Evolutionary conservation across 345 rosid species (phyloP).

Genomic region (Trapa incisa): DNA sequence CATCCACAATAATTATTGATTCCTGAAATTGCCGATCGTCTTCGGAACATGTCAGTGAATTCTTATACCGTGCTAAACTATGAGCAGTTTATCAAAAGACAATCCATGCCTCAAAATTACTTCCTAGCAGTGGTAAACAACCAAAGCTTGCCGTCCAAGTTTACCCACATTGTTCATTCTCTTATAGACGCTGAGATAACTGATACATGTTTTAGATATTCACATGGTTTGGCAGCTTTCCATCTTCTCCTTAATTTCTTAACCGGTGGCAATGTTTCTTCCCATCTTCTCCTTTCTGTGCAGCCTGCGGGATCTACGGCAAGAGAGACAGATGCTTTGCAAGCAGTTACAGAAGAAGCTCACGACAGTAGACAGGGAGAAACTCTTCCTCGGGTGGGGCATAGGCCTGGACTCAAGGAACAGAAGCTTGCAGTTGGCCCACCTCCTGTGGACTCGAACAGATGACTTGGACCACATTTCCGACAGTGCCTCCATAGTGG

Average conservation of each 20-base stretch:
- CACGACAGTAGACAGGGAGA: conserved; percentile 23
- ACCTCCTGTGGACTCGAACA: conserved; percentile 25
- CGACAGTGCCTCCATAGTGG: conserved; percentile 26
- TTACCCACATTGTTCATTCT: too few species aligned
- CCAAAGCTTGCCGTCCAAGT: too few species aligned
- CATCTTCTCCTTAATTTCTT: background rate
- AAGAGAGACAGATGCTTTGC: conserved; percentile 37
- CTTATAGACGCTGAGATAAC: background rate
- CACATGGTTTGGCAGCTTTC: background rate
- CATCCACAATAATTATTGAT: background rate
- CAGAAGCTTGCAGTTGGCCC: conserved; percentile 26
- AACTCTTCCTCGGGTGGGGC: conserved; percentile 28
- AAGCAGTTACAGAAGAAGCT: conserved; percentile 25
- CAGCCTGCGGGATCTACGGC: conserved; percentile 24
- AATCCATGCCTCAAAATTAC: too few species aligned
- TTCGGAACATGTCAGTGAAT: too few species aligned
- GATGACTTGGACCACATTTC: conserved; percentile 24
- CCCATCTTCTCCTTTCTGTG: background rate
- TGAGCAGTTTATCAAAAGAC: too few species aligned
- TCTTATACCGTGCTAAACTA: too few species aligned
- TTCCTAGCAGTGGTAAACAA: too few species aligned
- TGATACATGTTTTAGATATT: background rate
- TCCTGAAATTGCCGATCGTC: background rate
- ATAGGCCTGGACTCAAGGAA: conserved; percentile 17
- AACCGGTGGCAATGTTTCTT: background rate